phyloP scores from a whole-genome alignment of 306 rosid species.

The Carpinus viminea region DNA sequence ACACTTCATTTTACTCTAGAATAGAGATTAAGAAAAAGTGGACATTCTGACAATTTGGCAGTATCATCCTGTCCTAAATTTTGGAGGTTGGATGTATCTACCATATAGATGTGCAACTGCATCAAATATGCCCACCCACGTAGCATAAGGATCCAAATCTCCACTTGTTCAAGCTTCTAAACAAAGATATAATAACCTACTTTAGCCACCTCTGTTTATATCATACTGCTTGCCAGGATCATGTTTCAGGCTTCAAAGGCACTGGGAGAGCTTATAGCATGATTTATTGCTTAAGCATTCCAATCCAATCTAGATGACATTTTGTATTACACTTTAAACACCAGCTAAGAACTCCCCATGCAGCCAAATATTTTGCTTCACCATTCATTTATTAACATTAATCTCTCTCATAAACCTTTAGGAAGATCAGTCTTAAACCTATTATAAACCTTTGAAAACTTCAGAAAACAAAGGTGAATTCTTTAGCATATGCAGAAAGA shows the following conservation, averaged over 20 bases:
- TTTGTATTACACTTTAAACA: not conserved
- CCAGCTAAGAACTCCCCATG: not conserved
- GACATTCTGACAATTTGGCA: not conserved
- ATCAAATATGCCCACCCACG: not conserved
- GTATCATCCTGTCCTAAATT: not conserved
- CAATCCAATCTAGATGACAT: not conserved
- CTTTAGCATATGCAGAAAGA: slow-evolving; percentile 17
- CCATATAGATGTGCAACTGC: not conserved
- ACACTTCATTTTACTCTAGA: not conserved
- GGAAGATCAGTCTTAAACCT: not conserved
- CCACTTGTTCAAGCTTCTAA: not conserved
- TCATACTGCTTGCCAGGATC: not conserved
- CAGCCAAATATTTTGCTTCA: not conserved
- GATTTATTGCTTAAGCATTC: not conserved
- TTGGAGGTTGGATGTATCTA: not conserved
- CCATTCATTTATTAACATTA: not conserved
- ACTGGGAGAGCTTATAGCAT: not conserved
- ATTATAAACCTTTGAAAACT: not conserved
- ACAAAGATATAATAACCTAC: not conserved
- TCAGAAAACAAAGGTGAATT: not conserved
- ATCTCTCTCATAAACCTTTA: not conserved
- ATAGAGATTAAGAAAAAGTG: not conserved
- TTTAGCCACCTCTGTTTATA: not conserved
- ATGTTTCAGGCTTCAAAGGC: not conserved
- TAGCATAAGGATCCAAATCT: not conserved